Percentiles rank a stretch among this genome's conserved stretches.
These are phyloP conservation scores for Pyrus bretschneideri DNA, from an alignment of 306 rosid species.

Conservation along the genomic window DNA sequence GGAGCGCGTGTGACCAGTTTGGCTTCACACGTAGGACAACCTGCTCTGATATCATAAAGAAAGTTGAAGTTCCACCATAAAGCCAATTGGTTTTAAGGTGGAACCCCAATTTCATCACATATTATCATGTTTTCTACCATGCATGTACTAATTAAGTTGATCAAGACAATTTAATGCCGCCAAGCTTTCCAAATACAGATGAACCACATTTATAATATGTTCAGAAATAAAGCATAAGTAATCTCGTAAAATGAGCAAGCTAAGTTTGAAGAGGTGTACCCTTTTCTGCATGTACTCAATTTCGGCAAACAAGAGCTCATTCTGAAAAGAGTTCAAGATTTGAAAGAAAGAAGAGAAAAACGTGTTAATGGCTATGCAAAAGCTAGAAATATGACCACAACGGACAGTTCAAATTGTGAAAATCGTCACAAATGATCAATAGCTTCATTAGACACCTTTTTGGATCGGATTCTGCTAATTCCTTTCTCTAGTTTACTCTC, in stretches of 20 bases:
- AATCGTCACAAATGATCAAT: not conserved
- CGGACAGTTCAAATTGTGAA: not conserved
- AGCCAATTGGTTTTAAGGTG: too few species aligned
- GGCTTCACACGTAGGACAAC: too few species aligned
- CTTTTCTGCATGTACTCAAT: conserved; percentile 89
- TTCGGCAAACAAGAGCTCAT: conserved; percentile 79
- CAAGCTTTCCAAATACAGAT: not conserved
- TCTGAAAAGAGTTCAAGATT: conserved; percentile 32
- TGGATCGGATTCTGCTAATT: conserved; percentile 68
- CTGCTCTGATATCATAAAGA: too few species aligned
- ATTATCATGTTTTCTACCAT: not conserved
- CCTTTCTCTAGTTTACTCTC: conserved; percentile 72
- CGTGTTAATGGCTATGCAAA: conserved; percentile 21
- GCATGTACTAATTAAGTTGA: not conserved
- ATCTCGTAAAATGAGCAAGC: not conserved
- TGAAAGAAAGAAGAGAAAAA: not conserved
- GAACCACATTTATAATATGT: not conserved
- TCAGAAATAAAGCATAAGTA: too few species aligned
- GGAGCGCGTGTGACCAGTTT: too few species aligned
- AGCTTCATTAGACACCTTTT: conserved; percentile 47
- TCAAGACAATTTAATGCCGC: not conserved
- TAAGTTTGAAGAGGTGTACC: conserved; percentile 22
- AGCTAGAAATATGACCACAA: not conserved
- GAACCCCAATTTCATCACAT: too few species aligned
- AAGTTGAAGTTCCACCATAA: too few species aligned